Conservation (phyloP, 169 alveolate species). For the Cryptosporidium muris region DNA sequence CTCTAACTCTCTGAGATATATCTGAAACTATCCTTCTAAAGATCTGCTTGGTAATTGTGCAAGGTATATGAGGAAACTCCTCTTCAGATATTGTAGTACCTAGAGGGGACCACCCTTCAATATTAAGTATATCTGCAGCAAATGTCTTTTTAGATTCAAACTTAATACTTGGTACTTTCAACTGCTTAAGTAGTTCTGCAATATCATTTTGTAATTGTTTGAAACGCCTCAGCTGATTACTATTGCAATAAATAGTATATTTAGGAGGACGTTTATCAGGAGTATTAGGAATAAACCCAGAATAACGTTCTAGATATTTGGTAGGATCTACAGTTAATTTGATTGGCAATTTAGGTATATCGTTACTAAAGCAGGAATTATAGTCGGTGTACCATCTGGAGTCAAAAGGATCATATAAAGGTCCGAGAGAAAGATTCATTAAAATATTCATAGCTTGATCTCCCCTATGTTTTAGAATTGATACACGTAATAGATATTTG, state of each 20-base stretch:
- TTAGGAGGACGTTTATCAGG: constrained; percentile 36
- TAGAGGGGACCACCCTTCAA: constrained; percentile 66
- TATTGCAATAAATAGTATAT: constrained; percentile 22
- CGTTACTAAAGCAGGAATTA: constrained; percentile 22
- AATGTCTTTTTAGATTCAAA: constrained; percentile 47
- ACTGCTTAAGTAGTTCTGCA: constrained; percentile 12
- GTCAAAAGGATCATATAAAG: constrained; percentile 14
- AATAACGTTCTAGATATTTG: constrained; percentile 8
- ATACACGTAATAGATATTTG: constrained; percentile 32
- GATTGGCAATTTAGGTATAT: constrained; percentile 15
- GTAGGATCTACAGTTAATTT: constrained; percentile 34
- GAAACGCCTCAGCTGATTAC: constrained; percentile 48
- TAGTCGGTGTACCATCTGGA: constrained; percentile 41
- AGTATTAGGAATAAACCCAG: constrained; percentile 17
- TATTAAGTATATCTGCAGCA: constrained; percentile 32
- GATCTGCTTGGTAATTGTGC: constrained; percentile 53
- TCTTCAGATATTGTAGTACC: constrained; percentile 32
- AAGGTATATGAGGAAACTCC: constrained; percentile 39
- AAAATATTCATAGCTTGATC: constrained; percentile 32
- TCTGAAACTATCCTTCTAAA: constrained; percentile 52
- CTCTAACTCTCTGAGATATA: constrained; percentile 56
- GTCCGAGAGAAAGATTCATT: constrained; percentile 18
- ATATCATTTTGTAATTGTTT: constrained; percentile 30
- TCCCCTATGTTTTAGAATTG: constrained; percentile 45
- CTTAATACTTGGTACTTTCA: constrained; percentile 26